phyloP scores from a whole-genome alignment of 257 asterid species.

The Paulownia fortunei region DNA sequence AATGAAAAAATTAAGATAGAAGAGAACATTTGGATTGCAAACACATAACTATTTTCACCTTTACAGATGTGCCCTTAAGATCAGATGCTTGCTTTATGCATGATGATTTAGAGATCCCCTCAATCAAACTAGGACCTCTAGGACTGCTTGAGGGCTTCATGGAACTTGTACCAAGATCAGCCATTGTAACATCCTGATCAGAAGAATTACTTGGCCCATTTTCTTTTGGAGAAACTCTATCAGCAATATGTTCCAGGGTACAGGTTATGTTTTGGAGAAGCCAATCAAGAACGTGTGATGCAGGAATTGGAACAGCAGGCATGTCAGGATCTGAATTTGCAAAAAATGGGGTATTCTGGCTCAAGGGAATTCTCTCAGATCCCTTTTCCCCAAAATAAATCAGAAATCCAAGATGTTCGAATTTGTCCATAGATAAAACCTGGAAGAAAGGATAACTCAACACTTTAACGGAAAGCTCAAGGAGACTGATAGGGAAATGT shows the following conservation, averaged over 20 bases:
- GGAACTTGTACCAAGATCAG: conserved; percentile 66
- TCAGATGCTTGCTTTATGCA: conserved; percentile 84
- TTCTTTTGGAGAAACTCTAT: conserved; percentile 83
- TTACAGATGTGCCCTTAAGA: conserved; percentile 78
- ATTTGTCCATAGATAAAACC: conserved; percentile 84
- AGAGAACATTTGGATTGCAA: not conserved
- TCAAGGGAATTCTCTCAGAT: conserved; percentile 65
- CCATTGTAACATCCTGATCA: conserved; percentile 89
- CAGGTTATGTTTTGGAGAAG: conserved; percentile 79
- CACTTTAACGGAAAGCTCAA: conserved; percentile 27
- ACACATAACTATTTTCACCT: conserved; percentile 50
- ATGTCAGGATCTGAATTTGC: conserved; percentile 98
- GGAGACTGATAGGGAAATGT: not conserved
- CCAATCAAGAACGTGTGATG: conserved; percentile 90
- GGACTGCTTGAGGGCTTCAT: conserved; percentile 58
- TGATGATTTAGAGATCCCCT: conserved; percentile 91
- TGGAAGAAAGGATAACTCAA: conserved; percentile 38
- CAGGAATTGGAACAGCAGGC: conserved; percentile 97
- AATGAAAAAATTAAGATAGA: not conserved
- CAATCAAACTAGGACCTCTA: conserved; percentile 85
- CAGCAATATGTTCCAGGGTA: conserved; percentile 77
- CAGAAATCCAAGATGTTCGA: conserved; percentile 84
- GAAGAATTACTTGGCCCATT: conserved; percentile 65
- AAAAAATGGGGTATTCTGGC: conserved; percentile 93
- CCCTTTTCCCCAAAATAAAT: conserved; percentile 87